phyloP scores from a whole-genome alignment of 495 filamentous ascomycete genomes.

The Hypomontagnella monticulosa region DNA sequence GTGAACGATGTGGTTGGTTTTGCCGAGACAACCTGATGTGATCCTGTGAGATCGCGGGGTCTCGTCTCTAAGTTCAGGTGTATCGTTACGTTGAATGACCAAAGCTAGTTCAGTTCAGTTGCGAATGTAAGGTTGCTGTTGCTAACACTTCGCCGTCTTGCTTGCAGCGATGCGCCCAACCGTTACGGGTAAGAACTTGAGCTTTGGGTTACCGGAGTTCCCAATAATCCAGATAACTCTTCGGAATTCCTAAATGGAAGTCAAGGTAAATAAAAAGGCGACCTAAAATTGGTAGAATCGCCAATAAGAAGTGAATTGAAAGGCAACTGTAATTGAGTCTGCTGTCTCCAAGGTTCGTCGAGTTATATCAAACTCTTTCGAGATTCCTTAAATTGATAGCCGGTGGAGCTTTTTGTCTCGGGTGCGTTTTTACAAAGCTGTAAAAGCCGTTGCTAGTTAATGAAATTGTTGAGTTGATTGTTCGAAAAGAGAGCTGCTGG shows the following conservation, averaged over 20 bases:
- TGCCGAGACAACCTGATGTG: conserved; percentile 38
- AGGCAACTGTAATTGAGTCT: conserved; percentile 21
- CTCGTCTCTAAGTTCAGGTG: conserved; percentile 23
- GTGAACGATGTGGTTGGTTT: conserved; percentile 34
- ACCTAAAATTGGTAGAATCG: conserved; percentile 26
- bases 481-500: conserved; percentile 15
- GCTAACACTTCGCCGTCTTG: conserved; percentile 16
- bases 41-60: conserved; percentile 42
- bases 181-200: not conserved
- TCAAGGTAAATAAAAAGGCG: conserved; percentile 16
- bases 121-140: conserved; percentile 38
- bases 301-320: conserved; percentile 35
- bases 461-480: conserved; percentile 1
- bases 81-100: conserved; percentile 41
- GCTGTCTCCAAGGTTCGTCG: conserved; percentile 27
- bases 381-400: conserved; percentile 32
- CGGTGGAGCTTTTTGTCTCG: conserved; percentile 23
- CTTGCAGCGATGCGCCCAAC: conserved; percentile 2
- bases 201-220: conserved; percentile 22
- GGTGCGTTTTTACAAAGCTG: conserved; percentile 13
- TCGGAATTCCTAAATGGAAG: conserved; percentile 33
- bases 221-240: conserved; percentile 3
- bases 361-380: conserved; percentile 35
- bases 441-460: conserved; percentile 10
- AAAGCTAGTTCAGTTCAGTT: conserved; percentile 22